These are phyloP conservation scores for Rhodotorula babjevae DNA, from an alignment of 768 basidiomycete species.

Conservation along the genomic window DNA sequence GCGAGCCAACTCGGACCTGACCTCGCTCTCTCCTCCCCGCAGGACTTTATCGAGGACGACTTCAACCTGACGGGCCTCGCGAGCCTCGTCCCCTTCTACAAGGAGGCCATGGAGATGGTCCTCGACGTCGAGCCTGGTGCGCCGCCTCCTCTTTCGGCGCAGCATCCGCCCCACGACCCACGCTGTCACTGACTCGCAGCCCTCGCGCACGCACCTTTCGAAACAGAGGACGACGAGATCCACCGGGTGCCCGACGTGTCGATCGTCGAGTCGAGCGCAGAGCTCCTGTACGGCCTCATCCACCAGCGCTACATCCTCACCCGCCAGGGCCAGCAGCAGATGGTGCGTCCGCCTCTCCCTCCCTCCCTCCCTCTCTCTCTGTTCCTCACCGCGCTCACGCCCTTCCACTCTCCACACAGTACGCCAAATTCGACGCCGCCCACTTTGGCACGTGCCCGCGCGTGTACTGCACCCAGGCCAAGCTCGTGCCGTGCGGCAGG, in stretches of 20 bases:
- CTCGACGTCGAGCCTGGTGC: constrained; percentile 83
- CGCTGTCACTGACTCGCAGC: neutral
- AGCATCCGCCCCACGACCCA: too few species aligned
- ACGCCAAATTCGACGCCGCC: constrained; percentile 88
- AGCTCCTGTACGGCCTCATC: constrained; percentile 92
- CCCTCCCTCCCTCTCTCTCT: neutral
- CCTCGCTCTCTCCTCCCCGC: too few species aligned
- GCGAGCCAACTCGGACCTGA: neutral
- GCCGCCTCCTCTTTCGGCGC: constrained; percentile 55
- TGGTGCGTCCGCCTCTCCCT: constrained; percentile 58
- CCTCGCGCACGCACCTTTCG: too few species aligned
- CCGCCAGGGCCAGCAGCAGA: constrained; percentile 83
- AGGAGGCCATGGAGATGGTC: constrained; percentile 99
- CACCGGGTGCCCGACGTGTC: constrained; percentile 96
- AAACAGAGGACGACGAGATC: constrained; percentile 64
- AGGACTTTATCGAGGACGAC: constrained; percentile 97
- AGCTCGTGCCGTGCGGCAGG: constrained; percentile 89
- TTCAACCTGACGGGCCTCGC: constrained; percentile 97
- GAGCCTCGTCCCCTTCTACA: constrained; percentile 97
- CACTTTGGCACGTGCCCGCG: constrained; percentile 92
- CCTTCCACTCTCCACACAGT: constrained; percentile 53
- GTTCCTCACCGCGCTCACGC: neutral
- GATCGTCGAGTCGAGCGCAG: constrained; percentile 94
- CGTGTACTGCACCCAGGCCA: constrained; percentile 81
- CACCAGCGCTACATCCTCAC: constrained; percentile 97